Conservation (phyloP, 352 stramenopile species). For the Globisporangium parvum region DNA sequence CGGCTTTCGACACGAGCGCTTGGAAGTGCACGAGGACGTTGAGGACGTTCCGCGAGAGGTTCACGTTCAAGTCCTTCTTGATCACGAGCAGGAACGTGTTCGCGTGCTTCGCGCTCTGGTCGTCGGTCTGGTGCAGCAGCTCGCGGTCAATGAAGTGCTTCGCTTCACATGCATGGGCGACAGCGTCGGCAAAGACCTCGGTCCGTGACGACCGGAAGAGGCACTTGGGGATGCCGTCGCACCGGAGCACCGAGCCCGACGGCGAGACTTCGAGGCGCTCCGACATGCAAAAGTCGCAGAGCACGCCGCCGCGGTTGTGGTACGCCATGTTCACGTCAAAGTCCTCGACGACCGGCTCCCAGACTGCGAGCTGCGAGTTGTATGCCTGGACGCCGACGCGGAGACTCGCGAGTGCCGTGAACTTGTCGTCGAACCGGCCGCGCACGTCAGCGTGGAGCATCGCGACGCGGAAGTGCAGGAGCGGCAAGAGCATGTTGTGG, state of each 20-base stretch:
- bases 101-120: constrained; percentile 43
- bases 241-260: constrained; percentile 44
- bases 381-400: constrained; percentile 76
- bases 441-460: constrained; percentile 66
- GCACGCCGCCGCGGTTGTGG: constrained; percentile 53
- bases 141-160: constrained; percentile 86
- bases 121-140: constrained; percentile 48
- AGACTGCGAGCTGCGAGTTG: constrained; percentile 83
- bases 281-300: constrained; percentile 80
- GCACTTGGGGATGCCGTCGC: constrained; percentile 67
- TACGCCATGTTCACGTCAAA: constrained; percentile 76
- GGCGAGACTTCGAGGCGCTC: constrained; percentile 57
- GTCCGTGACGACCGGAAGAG: constrained; percentile 63
- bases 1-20: constrained; percentile 60
- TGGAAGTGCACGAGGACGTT: constrained; percentile 80
- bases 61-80: constrained; percentile 79
- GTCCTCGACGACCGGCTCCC: constrained; percentile 80
- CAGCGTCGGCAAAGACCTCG: constrained; percentile 57
- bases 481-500: constrained; percentile 80
- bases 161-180: constrained; percentile 57
- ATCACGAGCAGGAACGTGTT: constrained; percentile 74
- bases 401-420: constrained; percentile 55
- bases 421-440: constrained; percentile 51
- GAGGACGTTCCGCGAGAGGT: constrained; percentile 74
- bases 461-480: constrained; percentile 69